Percentiles rank a stretch among this genome's conserved stretches.
Conservation (phyloP, 805 yeast genomes). For the Saccharomyces eubayanus region DNA sequence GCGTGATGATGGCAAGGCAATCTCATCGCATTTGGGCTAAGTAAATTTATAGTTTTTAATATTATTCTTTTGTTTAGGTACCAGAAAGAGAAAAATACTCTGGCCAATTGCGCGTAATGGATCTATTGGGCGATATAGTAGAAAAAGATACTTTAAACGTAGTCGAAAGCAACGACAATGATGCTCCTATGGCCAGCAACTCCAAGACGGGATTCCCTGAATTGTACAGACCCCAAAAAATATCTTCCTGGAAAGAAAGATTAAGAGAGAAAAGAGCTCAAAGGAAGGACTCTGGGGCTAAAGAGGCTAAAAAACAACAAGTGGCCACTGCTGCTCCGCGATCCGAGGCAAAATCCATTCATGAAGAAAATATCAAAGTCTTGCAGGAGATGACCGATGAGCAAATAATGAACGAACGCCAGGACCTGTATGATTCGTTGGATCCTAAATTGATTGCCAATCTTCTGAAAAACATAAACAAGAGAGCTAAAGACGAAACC, state of each 20-base stretch:
- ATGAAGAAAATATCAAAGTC: slow-evolving; percentile 60
- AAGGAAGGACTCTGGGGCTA: slow-evolving; percentile 1
- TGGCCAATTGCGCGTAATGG: slow-evolving; percentile 38
- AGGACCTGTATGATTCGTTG: slow-evolving; percentile 56
- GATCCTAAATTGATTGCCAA: slow-evolving; percentile 61
- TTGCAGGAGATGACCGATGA: slow-evolving; percentile 55
- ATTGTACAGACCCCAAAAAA: slow-evolving; percentile 31
- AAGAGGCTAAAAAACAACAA: slow-evolving; percentile 13
- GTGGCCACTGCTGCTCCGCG: background rate
- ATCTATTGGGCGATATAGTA: slow-evolving; percentile 62
- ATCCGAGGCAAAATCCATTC: slow-evolving; percentile 68
- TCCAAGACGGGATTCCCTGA: slow-evolving; percentile 27
- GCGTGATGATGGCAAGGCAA: background rate
- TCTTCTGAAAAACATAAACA: slow-evolving; percentile 48
- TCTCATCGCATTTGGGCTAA: background rate
- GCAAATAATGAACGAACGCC: slow-evolving; percentile 55
- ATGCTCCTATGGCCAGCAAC: background rate
- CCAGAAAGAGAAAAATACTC: background rate
- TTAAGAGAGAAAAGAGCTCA: slow-evolving; percentile 31
- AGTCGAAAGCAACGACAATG: slow-evolving; percentile 1
- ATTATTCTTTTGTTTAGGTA: background rate
- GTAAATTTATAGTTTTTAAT: background rate
- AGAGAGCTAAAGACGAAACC: slow-evolving; percentile 38
- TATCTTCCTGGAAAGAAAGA: slow-evolving; percentile 45
- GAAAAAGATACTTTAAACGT: slow-evolving; percentile 42